Evolutionary conservation across 2,329 filamentous ascomycete species (phyloP).

Genomic region (Diaporthe amygdali): DNA sequence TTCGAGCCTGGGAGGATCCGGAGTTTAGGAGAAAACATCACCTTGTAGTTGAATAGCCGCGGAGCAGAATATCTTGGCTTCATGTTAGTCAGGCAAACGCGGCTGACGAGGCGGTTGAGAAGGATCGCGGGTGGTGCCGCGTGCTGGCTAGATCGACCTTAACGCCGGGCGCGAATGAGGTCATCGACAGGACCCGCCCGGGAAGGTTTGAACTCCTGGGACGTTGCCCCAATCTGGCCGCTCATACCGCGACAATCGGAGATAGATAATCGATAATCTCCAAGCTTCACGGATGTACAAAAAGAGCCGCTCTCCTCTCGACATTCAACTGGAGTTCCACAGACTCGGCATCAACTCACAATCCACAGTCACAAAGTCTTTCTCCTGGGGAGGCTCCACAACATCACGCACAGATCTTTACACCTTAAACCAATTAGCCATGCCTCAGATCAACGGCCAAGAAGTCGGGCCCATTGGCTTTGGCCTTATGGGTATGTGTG

Average conservation of each 20-base stretch:
- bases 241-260: neutral
- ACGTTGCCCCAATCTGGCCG: neutral
- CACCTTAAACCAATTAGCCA: constrained; percentile 16
- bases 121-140: neutral
- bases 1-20: neutral
- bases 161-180: constrained; percentile 15
- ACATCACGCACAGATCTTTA: neutral
- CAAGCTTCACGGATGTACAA: neutral
- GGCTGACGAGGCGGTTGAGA: neutral
- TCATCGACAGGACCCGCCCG: neutral
- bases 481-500: constrained; percentile 37
- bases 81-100: neutral
- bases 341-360: neutral
- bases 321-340: neutral
- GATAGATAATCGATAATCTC: neutral
- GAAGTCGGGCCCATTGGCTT: constrained; percentile 36
- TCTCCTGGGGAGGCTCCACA: neutral
- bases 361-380: neutral
- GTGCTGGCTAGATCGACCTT: neutral
- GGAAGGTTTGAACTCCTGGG: neutral
- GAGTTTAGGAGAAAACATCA: neutral
- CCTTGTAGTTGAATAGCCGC: neutral
- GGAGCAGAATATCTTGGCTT: neutral
- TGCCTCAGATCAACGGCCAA: constrained; percentile 35
- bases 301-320: neutral